phyloP scores from a whole-genome alignment of 1,139 yeast genomes.

The Yamadazyma atmosphaerica region DNA sequence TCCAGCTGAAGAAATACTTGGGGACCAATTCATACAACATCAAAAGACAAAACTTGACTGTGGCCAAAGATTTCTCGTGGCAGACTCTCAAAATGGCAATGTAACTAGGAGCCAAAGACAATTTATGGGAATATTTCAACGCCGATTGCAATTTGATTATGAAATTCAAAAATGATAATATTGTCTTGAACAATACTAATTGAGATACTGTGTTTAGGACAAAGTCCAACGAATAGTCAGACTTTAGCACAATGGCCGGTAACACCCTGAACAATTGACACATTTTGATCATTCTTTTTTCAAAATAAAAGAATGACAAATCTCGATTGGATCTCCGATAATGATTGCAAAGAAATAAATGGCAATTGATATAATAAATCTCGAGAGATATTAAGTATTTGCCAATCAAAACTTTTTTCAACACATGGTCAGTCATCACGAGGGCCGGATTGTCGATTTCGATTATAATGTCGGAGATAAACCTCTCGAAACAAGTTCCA shows the following conservation, averaged over 20 bases:
- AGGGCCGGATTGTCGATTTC: not conserved
- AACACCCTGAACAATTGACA: constrained; percentile 1
- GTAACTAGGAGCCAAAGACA: not conserved
- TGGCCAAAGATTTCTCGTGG: constrained; percentile 1
- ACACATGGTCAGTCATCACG: not conserved
- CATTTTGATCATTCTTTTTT: constrained; percentile 2
- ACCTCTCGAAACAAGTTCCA: not conserved
- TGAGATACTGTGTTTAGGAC: constrained; percentile 3
- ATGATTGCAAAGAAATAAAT: not conserved
- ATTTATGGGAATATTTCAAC: not conserved
- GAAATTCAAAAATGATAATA: constrained; percentile 1
- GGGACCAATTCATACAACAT: constrained; percentile 2
- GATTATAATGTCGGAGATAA: not conserved
- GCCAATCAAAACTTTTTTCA: not conserved
- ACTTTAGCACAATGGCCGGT: constrained; percentile 1
- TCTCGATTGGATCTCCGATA: not conserved
- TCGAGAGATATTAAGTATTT: constrained; percentile 1
- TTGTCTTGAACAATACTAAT: not conserved
- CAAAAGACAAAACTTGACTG: not conserved
- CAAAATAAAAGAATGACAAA: constrained; percentile 5
- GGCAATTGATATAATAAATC: constrained; percentile 2
- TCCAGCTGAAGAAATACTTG: constrained; percentile 6
- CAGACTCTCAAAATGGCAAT: not conserved
- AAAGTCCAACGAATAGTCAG: constrained; percentile 3
- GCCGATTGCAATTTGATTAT: constrained; percentile 5